phyloP scores from a whole-genome alignment of 345 rosid species.

The Corchorus olitorius region DNA sequence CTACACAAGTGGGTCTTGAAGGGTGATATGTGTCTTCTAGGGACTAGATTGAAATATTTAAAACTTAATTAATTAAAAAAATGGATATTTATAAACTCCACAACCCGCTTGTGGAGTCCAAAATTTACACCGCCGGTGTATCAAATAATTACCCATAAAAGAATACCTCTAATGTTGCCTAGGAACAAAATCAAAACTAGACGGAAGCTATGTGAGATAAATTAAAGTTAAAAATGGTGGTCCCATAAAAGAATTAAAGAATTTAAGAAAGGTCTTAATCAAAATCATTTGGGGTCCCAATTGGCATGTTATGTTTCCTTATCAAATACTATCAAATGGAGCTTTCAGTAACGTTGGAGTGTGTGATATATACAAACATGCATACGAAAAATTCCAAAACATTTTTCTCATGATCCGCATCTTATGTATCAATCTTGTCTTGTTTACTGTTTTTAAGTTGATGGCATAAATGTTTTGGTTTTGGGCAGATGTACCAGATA shows the following conservation, averaged over 20 bases:
- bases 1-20: too few relatives aligned
- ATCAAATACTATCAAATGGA: not conserved
- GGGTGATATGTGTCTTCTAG: too few relatives aligned
- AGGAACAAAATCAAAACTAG: too few relatives aligned
- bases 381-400: not conserved
- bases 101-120: too few relatives aligned
- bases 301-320: not conserved
- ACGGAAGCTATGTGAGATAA: too few relatives aligned
- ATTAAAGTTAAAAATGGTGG: not conserved
- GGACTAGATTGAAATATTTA: too few relatives aligned
- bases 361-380: not conserved
- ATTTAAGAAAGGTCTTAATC: not conserved
- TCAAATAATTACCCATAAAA: too few relatives aligned
- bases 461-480: not conserved
- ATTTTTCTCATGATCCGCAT: not conserved
- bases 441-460: not conserved
- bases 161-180: too few relatives aligned
- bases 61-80: too few relatives aligned
- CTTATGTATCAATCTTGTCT: not conserved
- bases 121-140: too few relatives aligned
- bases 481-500: constrained; percentile 78
- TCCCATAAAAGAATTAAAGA: not conserved
- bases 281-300: not conserved
- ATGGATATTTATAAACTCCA: too few relatives aligned
- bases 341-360: not conserved